Evolutionary conservation across 2,329 filamentous ascomycete species (phyloP), one percentile per base, ranked within the genome.

Genomic region (Thelonectria rubi): DNA sequence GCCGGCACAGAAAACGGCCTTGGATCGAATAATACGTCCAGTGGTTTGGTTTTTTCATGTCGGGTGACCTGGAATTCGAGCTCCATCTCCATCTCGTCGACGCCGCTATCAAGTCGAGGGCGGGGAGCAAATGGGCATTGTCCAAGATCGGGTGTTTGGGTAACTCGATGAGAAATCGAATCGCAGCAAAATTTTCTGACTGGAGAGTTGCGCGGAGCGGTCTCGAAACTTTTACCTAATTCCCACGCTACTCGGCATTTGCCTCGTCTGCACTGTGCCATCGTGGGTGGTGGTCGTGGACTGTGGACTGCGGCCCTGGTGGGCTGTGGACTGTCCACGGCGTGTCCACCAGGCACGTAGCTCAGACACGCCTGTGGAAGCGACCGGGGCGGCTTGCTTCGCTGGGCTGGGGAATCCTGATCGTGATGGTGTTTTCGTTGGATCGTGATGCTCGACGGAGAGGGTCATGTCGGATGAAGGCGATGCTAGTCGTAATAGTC

Each of bases 141-240:
- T 47, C 26, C 48, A 61, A 56, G 54, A 51, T 48, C 50, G 61
- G 63, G 61, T 47, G 67, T 63, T 67, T 65, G 65, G 66, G 68
- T 68, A 72, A 69, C 65, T 69, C 53, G 61, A 73, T 72, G 69
- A 73, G 71, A 74, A 75, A 74, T 74, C 58, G 72, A 72, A 72
- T 77, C 63, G 68, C 52, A 47, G 58, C 62, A 71, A 75, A 75
- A 74, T 63, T 30, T 73, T 76, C 71, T 76, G 73, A 76, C 73
- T 77, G 75, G 75, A 73, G 73, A 74, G 65, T 60, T 43, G 58
- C 60, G 58, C 64, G 58, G 65, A 65, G 54, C 59, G 39, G 49
- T 34, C 51, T 63, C 66, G 70, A 75, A 74, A 72, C 65, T 74
- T 74, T 77, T 77, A 77, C 74, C 69, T 77, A 77, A 77, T 76